These are phyloP conservation scores for Rhodofomes roseus DNA, from an alignment of 1,284 basidiomycete species.

Conservation along the genomic window DNA sequence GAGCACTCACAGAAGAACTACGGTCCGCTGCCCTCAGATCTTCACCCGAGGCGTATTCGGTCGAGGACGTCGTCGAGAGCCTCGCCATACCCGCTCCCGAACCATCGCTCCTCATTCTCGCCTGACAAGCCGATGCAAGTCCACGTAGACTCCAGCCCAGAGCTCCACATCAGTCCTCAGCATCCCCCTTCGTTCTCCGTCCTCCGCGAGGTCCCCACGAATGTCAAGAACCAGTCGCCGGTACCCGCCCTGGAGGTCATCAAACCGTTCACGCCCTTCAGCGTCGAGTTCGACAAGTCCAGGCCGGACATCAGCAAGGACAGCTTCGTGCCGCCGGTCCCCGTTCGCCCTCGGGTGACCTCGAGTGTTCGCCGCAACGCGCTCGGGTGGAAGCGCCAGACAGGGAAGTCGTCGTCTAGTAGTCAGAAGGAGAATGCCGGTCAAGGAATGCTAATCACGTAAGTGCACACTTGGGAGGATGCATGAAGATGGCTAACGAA, in stretches of 20 bases:
- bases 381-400: conserved; percentile 60
- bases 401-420: conserved; percentile 21
- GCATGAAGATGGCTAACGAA: neutral
- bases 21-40: conserved; percentile 64
- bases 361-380: conserved; percentile 53
- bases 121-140: conserved; percentile 32
- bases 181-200: conserved; percentile 16
- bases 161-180: conserved; percentile 5
- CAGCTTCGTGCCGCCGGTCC: conserved; percentile 28
- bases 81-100: conserved; percentile 64
- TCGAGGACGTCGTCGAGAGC: conserved; percentile 66
- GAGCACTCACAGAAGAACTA: conserved; percentile 70
- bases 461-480: conserved; percentile 21
- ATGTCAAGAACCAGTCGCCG: conserved; percentile 23
- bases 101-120: conserved; percentile 39
- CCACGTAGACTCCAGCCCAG: neutral
- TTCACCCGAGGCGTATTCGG: conserved; percentile 54
- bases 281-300: conserved; percentile 24
- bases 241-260: conserved; percentile 35
- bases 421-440: conserved; percentile 48
- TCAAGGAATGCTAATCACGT: conserved; percentile 51
- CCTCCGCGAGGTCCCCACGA: conserved; percentile 30
- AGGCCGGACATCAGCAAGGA: conserved; percentile 19
- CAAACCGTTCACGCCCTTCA: conserved; percentile 42
- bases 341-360: conserved; percentile 47